Evolutionary conservation across 805 yeast genomes (phyloP).

Genomic region (Tetrapisispora taiwanensis): DNA sequence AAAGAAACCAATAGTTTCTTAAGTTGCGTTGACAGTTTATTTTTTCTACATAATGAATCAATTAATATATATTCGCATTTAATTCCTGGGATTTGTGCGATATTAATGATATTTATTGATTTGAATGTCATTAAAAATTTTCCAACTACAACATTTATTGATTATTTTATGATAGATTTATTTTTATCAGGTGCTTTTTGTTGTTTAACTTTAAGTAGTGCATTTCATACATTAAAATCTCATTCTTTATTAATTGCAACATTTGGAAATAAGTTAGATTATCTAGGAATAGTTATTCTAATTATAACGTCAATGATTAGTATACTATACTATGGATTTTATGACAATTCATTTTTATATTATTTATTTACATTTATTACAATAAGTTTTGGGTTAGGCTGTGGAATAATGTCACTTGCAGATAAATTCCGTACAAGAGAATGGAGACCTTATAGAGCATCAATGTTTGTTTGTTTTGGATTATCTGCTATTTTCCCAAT

Average conservation of each 20-base stretch:
- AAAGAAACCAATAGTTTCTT: constrained; percentile 33
- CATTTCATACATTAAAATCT: constrained; percentile 55
- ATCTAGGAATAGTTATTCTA: constrained; percentile 60
- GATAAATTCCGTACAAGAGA: constrained; percentile 56
- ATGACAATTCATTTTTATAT: constrained; percentile 34
- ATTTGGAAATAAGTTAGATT: constrained; percentile 63
- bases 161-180: constrained; percentile 27
- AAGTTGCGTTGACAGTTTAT: constrained; percentile 30
- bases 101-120: constrained; percentile 16
- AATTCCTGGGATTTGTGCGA: constrained; percentile 29
- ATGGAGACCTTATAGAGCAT: constrained; percentile 70
- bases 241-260: constrained; percentile 48
- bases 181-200: constrained; percentile 45
- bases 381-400: constrained; percentile 44
- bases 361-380: constrained; percentile 37
- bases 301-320: constrained; percentile 54
- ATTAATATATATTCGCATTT: constrained; percentile 65
- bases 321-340: constrained; percentile 37
- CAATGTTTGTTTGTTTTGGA: constrained; percentile 73
- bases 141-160: constrained; percentile 36
- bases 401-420: constrained; percentile 53
- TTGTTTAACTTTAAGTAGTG: constrained; percentile 55
- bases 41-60: constrained; percentile 60
- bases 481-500: constrained; percentile 68
- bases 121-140: constrained; percentile 28